Base-by-base conservation (phyloP, 257 asterid species). In the Knoxia roxburghii region DNA sequence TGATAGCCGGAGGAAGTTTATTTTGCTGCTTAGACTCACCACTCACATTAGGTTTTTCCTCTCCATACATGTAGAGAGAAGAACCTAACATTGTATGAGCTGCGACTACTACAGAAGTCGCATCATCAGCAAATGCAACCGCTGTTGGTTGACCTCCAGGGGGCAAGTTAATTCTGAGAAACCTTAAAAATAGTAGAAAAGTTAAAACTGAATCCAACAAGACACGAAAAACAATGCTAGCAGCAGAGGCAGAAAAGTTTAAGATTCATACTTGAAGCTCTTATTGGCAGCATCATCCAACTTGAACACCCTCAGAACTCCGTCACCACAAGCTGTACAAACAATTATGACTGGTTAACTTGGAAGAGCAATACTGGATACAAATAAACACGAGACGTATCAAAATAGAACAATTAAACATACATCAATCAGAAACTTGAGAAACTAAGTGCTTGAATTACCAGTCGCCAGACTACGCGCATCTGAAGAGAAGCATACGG, bases 91-190 rank as follows among this genome's bases (percentile, higher is more conserved):
- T 86, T 20, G 85, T 81, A 70, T 88, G 86, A 61, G 93, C 77
- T 56, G 96, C 95, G 76, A 94, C 98, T 55, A 82, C 83, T 10
- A 94, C 78, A 27, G 95, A 85, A 30, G 99, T 85, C 17, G 91
- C 82, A 41, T 90, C 96, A 80, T 78, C 98, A 51, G 80, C 88
- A 78, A 79, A 86, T 65, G 90, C 79, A 80, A 90, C 82, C 41
- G 95, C 87, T n/a, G 82, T 78, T 39, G 98, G 96, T 79, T 88
- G 97, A 73, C 85, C 92, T 50, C 96, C 96, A 67, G 95, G 93
- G 24, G 96, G 93, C 72, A 94, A 73, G 78, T 85, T 87, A 64
- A 94, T 88, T 75, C 98, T 84, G 75, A 85, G 81, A 85, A 94
- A 94, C 89, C 99, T 94, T 61, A 45, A 72, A n/a, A 55, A 39